Percentiles rank a stretch among this genome's conserved stretches.
phyloP scores from a whole-genome alignment of 1,284 basidiomycete species.

The Exobasidium cylindrosporum region DNA sequence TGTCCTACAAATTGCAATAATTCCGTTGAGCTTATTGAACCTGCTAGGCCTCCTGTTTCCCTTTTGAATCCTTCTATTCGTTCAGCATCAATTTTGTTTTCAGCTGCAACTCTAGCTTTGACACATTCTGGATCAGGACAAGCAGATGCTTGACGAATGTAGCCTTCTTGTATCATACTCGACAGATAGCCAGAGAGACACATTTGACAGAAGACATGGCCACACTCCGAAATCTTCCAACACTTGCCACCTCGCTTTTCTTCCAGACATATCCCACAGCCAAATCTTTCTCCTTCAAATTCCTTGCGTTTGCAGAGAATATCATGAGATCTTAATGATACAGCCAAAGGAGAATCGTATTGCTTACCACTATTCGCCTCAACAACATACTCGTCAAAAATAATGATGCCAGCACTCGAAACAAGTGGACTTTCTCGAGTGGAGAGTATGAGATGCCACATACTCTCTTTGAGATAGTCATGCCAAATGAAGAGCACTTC shows the following conservation, averaged over 20 bases:
- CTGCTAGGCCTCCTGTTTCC: not conserved
- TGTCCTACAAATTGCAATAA: slow-evolving; percentile 13
- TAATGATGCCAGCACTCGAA: not conserved
- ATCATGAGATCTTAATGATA: slow-evolving; percentile 13
- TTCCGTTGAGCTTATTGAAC: slow-evolving; percentile 12
- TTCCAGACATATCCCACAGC: slow-evolving; percentile 23
- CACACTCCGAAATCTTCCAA: slow-evolving; percentile 12
- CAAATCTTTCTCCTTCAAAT: slow-evolving; percentile 19
- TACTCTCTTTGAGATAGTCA: slow-evolving; percentile 15
- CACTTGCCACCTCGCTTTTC: slow-evolving; percentile 15
- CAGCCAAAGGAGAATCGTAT: not conserved
- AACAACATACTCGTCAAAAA: not conserved
- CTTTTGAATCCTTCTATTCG: not conserved
- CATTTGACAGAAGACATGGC: slow-evolving; percentile 21
- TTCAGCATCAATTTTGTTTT: not conserved
- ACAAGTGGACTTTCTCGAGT: not conserved
- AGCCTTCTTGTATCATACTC: slow-evolving; percentile 18
- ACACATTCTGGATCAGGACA: slow-evolving; percentile 24
- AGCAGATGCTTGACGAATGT: slow-evolving; percentile 11
- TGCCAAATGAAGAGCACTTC: slow-evolving; percentile 19
- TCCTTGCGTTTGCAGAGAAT: slow-evolving; percentile 8
- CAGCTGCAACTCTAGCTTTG: not conserved
- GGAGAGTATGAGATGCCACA: slow-evolving; percentile 5
- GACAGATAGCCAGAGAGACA: slow-evolving; percentile 20
- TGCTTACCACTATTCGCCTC: not conserved